Conservation (phyloP, 78 protist genomes). For the Dictyostelium intermedium region DNA sequence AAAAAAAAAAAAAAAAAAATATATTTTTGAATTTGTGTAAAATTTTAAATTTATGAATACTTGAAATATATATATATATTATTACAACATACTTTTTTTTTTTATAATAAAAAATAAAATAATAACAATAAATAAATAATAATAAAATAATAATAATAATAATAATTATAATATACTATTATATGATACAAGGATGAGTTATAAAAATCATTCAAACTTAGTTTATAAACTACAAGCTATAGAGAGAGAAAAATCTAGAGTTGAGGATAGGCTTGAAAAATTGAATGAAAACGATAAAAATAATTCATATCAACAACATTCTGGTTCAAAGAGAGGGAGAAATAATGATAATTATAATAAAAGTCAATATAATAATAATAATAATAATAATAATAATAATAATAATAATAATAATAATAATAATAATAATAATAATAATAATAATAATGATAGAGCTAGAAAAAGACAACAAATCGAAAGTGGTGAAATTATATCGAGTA, state of each 20-base stretch:
- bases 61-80: too few relatives aligned
- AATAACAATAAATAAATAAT: too few relatives aligned
- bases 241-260: conserved; percentile 21
- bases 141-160: too few relatives aligned
- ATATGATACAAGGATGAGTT: conserved; percentile 33
- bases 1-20: too few relatives aligned
- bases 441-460: background rate
- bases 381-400: background rate
- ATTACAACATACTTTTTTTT: too few relatives aligned
- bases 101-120: too few relatives aligned
- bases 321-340: background rate
- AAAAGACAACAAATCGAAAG: background rate
- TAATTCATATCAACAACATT: background rate
- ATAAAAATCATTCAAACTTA: background rate
- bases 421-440: background rate
- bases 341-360: background rate
- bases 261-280: conserved; percentile 31
- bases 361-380: background rate
- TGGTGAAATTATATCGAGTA: background rate
- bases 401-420: background rate
- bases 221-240: background rate
- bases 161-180: too few relatives aligned
- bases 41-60: too few relatives aligned
- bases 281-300: background rate
- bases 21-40: background rate